These are phyloP conservation scores for Dendrostoma leiphaemia DNA, from an alignment of 2,329 filamentous ascomycete genomes.

Conservation along the genomic window DNA sequence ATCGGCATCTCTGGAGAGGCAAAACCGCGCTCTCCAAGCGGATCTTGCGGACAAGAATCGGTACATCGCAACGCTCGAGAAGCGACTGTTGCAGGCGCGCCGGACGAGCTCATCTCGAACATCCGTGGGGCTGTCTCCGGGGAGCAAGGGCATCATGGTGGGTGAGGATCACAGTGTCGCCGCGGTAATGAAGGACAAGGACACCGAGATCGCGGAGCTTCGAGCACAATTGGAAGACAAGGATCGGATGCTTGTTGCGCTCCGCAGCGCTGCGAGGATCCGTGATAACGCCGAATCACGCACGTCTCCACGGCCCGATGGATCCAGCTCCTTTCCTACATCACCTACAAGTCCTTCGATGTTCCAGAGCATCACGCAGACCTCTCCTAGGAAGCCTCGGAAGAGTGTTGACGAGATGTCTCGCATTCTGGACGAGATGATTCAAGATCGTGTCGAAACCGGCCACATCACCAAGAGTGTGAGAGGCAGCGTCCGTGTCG, in stretches of 20 bases:
- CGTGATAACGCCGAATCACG: conserved; percentile 66
- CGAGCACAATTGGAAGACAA: conserved; percentile 89
- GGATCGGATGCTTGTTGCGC: conserved; percentile 85
- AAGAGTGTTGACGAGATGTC: conserved; percentile 90
- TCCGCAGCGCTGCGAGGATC: conserved; percentile 81
- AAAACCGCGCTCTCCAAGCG: conserved; percentile 89
- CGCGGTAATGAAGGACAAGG: conserved; percentile 78
- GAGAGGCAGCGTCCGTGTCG: conserved; percentile 65
- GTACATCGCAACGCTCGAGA: conserved; percentile 92
- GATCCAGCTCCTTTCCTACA: conserved; percentile 17
- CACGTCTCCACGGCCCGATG: conserved; percentile 31
- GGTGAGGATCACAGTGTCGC: conserved; percentile 77
- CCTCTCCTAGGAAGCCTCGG: conserved; percentile 37
- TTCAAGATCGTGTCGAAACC: conserved; percentile 79
- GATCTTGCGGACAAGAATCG: conserved; percentile 96
- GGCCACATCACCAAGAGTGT: conserved; percentile 67
- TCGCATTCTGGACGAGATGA: conserved; percentile 93
- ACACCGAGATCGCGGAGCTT: conserved; percentile 89
- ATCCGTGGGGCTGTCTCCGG: conserved; percentile 67
- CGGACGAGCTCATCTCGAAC: conserved; percentile 86
- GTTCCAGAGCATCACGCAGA: conserved; percentile 23
- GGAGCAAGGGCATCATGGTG: conserved; percentile 64
- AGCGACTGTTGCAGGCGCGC: conserved; percentile 84
- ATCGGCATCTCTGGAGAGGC: conserved; percentile 75
- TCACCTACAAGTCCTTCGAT: conserved; percentile 27